These are phyloP conservation scores for Ceratorhiza oryzae-sativae DNA, from an alignment of 1,284 basidiomycete species.

Conservation along the genomic window DNA sequence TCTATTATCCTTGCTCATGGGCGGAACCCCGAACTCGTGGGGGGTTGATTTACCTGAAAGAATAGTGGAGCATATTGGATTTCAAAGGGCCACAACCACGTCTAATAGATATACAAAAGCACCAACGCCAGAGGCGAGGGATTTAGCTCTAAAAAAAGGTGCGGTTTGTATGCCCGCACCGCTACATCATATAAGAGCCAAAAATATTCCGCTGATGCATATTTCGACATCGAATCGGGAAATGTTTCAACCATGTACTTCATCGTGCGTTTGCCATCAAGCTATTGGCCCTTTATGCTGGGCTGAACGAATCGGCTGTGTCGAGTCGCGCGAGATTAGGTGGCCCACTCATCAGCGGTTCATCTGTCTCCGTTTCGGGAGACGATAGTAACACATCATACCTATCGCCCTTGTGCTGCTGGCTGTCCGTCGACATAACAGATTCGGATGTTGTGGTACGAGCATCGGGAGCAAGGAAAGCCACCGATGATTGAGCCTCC, in stretches of 20 bases:
- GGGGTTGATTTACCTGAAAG: too few relatives aligned
- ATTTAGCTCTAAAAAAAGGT: not conserved
- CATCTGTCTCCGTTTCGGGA: conserved; percentile 30
- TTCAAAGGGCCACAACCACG: conserved; percentile 14
- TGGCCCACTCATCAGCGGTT: conserved; percentile 28
- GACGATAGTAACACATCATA: conserved; percentile 26
- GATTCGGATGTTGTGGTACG: conserved; percentile 20
- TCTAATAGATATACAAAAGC: conserved; percentile 39
- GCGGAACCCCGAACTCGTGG: too few relatives aligned
- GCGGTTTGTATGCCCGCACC: conserved; percentile 2
- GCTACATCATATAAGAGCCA: not conserved
- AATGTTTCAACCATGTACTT: not conserved
- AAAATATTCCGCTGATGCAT: not conserved
- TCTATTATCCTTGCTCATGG: too few relatives aligned
- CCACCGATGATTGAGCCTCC: conserved; percentile 8
- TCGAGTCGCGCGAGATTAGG: conserved; percentile 28
- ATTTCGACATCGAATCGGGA: not conserved
- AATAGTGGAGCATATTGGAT: not conserved
- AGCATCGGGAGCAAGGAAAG: conserved; percentile 21
- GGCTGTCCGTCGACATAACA: conserved; percentile 9
- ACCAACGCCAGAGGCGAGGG: not conserved
- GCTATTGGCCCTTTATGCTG: not conserved
- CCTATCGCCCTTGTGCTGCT: conserved; percentile 13
- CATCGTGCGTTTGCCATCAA: not conserved
- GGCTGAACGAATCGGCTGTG: conserved; percentile 11